These are phyloP conservation scores for Gossypium arboreum DNA, from an alignment of 345 rosid species.

Conservation along the genomic window DNA sequence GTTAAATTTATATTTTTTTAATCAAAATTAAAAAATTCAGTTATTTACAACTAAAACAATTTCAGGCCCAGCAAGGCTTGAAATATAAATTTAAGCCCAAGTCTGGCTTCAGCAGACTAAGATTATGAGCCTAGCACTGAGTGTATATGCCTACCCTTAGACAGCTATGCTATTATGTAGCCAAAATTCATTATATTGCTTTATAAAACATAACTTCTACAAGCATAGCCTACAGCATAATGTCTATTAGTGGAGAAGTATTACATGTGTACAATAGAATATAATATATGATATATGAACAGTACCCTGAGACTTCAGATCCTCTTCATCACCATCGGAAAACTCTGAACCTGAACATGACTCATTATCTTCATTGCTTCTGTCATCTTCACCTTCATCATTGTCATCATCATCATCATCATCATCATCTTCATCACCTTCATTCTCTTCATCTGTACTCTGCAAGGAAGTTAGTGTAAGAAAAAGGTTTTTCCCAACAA, in stretches of 20 bases:
- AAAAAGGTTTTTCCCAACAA: background rate
- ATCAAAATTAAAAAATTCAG: background rate
- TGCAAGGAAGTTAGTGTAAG: conserved; percentile 17
- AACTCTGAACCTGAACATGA: conserved; percentile 46
- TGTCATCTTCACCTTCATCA: conserved; percentile 23
- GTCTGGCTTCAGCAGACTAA: background rate
- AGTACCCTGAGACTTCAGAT: conserved; percentile 47
- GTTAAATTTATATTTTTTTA: background rate
- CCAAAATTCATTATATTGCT: background rate
- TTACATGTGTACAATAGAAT: background rate
- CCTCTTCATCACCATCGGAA: conserved; percentile 37
- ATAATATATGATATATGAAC: conserved; percentile 5
- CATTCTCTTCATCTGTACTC: conserved; percentile 44
- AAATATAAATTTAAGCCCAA: background rate
- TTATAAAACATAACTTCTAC: background rate
- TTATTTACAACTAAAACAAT: background rate
- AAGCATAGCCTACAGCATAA: background rate
- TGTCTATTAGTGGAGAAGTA: background rate
- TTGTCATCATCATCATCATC: too few relatives aligned
- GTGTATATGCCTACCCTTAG: background rate
- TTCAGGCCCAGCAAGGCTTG: background rate
- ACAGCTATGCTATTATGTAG: background rate
- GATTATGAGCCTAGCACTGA: background rate
- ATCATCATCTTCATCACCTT: conserved; percentile 3
- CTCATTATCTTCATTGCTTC: conserved; percentile 24